Evolutionary conservation across 805 yeast species (phyloP), one percentile per base, ranked within the genome.

Genomic region (Candida berthetii): DNA sequence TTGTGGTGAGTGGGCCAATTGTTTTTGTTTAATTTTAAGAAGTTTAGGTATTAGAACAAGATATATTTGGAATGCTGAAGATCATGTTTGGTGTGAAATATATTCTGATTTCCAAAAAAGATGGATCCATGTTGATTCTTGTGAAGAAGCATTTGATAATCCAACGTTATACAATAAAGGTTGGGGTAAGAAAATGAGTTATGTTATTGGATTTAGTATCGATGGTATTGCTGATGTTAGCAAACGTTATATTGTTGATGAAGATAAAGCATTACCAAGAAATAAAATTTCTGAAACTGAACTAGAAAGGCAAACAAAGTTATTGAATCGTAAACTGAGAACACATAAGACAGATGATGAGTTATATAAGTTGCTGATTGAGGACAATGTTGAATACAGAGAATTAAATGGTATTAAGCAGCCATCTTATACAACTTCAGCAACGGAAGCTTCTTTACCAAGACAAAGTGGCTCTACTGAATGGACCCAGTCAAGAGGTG

Each of bases 31-130:
- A 29, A 62, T 89, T 2, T 63, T 90, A 41, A 69, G 80, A 22
- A 78, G 96, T 0, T 64, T 90, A 35, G 85, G 82, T 1, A 54
- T 79, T 4, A 67, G 78, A 22, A 76, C 77, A 1, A 64, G 98
- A 39, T 89, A 83, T 54, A 65, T 90, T 2, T 86, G 95, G 95
- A 89, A 88, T 58, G 66, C 75, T 7, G 98, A 91, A 57, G 98
- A 91, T 58, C 98, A 91, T 58, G 97, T 87, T 1, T 91, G 98
- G 98, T 84, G 95, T 53, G 98, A 91, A 55, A 82, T 84, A 52
- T 90, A 78, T 57, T 85, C 95, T 1, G 58, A 52, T 0, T 53
- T 63, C 17, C 66, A 76, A 48, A 60, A 71, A 35, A 62, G 88
- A 41, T 91, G 98, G 97, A 70, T 90, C 16, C 98, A 91, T 60